Percentiles rank a stretch among this genome's conserved stretches.
These are phyloP conservation scores for Chrysosporium keratinophilum DNA, from an alignment of 2,329 filamentous ascomycete species.

Conservation along the genomic window DNA sequence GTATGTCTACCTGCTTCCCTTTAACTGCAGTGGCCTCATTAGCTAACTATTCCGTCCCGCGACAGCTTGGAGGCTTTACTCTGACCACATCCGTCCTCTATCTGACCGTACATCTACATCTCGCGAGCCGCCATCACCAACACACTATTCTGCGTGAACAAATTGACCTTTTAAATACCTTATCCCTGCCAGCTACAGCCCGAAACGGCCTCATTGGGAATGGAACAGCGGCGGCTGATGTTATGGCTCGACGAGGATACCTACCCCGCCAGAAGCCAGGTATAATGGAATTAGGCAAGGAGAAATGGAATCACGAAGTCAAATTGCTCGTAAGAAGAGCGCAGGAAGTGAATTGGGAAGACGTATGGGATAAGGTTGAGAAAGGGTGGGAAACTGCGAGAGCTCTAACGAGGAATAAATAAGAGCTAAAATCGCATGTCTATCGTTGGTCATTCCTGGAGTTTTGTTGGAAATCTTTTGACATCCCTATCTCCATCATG, in stretches of 20 bases:
- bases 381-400: constrained; percentile 8
- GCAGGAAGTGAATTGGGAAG: constrained; percentile 56
- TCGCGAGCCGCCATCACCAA: constrained; percentile 50
- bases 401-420: constrained; percentile 1
- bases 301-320: constrained; percentile 67
- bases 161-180: constrained; percentile 32
- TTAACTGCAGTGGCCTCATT: background rate
- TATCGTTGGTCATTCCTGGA: background rate
- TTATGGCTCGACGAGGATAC: constrained; percentile 17
- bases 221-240: constrained; percentile 9
- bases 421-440: too few species aligned
- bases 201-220: background rate
- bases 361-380: constrained; percentile 38
- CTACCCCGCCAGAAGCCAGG: constrained; percentile 13
- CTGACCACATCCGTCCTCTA: constrained; percentile 65
- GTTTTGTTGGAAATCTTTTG: background rate
- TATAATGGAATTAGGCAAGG: constrained; percentile 59
- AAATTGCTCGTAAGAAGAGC: constrained; percentile 55
- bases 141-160: constrained; percentile 37
- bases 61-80: constrained; percentile 62
- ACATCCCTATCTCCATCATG: background rate
- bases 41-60: constrained; percentile 3
- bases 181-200: constrained; percentile 22
- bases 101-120: constrained; percentile 59
- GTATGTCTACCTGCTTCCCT: constrained; percentile 41